These are phyloP conservation scores for Tylopilus plumbeoviolaceoides DNA, from an alignment of 768 basidiomycete genomes.

Conservation along the genomic window DNA sequence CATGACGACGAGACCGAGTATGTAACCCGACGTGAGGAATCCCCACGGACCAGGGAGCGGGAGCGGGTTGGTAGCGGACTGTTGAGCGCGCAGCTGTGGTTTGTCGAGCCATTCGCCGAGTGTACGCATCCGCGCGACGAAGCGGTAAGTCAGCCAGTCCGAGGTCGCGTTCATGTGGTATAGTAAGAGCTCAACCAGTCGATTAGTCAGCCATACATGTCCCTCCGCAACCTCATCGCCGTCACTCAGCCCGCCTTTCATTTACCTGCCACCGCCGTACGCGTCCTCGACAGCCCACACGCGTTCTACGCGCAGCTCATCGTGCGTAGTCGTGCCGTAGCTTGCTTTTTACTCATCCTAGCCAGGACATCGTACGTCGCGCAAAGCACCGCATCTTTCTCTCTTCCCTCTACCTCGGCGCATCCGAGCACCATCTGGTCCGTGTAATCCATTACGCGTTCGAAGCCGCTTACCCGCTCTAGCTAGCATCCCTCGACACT, in stretches of 20 bases:
- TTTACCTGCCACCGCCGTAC: conserved; percentile 43
- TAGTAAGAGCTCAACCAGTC: too few relatives aligned
- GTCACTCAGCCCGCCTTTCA: conserved; percentile 47
- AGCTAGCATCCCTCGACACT: conserved; percentile 67
- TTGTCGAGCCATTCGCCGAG: conserved; percentile 1
- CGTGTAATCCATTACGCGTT: conserved; percentile 24
- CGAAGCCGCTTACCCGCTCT: background rate
- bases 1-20: conserved; percentile 62
- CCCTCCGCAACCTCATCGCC: conserved; percentile 23
- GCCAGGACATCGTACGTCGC: conserved; percentile 69
- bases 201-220: conserved; percentile 25
- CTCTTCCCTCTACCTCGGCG: conserved; percentile 86
- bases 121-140: background rate
- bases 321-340: conserved; percentile 36
- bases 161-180: background rate
- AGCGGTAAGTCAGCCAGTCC: background rate
- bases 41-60: conserved; percentile 65
- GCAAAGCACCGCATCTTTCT: conserved; percentile 82
- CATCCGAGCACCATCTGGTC: conserved; percentile 75
- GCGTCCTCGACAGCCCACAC: conserved; percentile 51
- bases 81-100: background rate
- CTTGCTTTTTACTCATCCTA: background rate
- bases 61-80: conserved; percentile 16
- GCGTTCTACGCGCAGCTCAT: conserved; percentile 55
- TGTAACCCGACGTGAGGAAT: conserved; percentile 73